phyloP scores from a whole-genome alignment of 192 early-diverging fungal genomes.

The Podila clonocystis region DNA sequence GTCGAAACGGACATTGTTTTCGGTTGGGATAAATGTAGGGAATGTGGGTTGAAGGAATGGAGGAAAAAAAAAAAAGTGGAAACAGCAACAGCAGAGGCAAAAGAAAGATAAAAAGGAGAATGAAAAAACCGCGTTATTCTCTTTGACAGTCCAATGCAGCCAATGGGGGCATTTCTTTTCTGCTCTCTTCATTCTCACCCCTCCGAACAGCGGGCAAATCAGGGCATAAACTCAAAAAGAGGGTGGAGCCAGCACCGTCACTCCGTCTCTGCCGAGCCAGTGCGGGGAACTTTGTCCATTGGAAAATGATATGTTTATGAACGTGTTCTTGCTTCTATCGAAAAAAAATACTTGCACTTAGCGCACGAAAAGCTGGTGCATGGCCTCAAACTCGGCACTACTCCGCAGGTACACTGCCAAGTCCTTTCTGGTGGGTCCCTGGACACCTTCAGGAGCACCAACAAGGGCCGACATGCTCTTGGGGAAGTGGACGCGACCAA shows the following conservation, averaged over 20 bases:
- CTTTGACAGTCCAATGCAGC: not conserved
- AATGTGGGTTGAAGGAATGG: not conserved
- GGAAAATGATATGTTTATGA: conserved; percentile 9
- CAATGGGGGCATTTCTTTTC: not conserved
- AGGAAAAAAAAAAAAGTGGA: not conserved
- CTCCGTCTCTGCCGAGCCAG: not conserved
- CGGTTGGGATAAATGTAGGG: not conserved
- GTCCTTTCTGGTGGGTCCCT: conserved; percentile 22
- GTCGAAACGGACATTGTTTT: conserved; percentile 13
- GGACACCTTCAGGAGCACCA: conserved; percentile 19
- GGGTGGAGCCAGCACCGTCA: not conserved
- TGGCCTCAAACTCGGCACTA: conserved; percentile 42
- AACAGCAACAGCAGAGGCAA: not conserved
- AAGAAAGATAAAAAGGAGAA: conserved; percentile 6
- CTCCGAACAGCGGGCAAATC: conserved; percentile 20
- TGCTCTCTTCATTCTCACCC: not conserved
- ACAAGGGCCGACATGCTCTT: conserved; percentile 31
- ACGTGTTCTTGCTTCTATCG: conserved; percentile 2
- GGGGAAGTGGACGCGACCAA: conserved; percentile 41
- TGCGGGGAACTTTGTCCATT: conserved; percentile 44
- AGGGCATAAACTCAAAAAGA: not conserved
- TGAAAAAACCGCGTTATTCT: not conserved
- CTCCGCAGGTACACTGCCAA: conserved; percentile 40
- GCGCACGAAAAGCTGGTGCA: conserved; percentile 50
- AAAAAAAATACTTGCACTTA: not conserved